Evolutionary conservation across 2,329 filamentous ascomycete genomes (phyloP), one percentile per base, ranked within the genome.

Genomic region (Pestalotiopsis sp.): DNA sequence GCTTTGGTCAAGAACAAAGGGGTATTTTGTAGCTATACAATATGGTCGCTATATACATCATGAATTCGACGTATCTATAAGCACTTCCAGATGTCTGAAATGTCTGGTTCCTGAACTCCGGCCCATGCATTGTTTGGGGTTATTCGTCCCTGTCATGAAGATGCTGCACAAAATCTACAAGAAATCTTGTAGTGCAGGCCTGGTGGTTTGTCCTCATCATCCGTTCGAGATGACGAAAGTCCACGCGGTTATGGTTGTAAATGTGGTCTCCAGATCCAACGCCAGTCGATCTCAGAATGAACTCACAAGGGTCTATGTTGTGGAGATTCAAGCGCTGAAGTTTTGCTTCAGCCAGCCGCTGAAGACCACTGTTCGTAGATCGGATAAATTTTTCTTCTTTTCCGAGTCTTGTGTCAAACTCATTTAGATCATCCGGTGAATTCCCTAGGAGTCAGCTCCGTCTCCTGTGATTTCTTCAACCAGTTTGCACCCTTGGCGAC

Each of bases 401-500:
- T 27, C 4, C 27, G 27, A 49, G 45, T 52, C 3, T n/a, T n/a
- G 45, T n/a, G 20, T 9, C 45, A 4, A n/a, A 52, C 6, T n/a
- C 57, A 27, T 14, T 3, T 3, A 14, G 11, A 38, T 65, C 49
- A 65, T 5, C 63, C 45, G 11, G 3, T 12, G 12, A 55, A 65
- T 20, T 65, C 49, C 39, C 63, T 12, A 13, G 63, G 41, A 38
- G 31, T 36, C 49, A 65, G 38, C 14, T 55, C 41, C 63, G 49
- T 38, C 49, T 65, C 45, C n/a, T 65, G 45, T 27, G 41, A 64
- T 59, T 68, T 75, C 60, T 41, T 67, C 4, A 60, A 38, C 75
- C 75, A 76, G 27, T 70, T 68, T 12, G 62, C 70, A 20, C 69
- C 69, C 38, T 63, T 70, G 45, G 72, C 67, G 9, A 70, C 67